A percentile compares a stretch with the other conserved stretches of the same genome.
These are phyloP conservation scores for Lolium multiflorum DNA, from an alignment of 176 grass and related monocot genomes.

Conservation along the genomic window DNA sequence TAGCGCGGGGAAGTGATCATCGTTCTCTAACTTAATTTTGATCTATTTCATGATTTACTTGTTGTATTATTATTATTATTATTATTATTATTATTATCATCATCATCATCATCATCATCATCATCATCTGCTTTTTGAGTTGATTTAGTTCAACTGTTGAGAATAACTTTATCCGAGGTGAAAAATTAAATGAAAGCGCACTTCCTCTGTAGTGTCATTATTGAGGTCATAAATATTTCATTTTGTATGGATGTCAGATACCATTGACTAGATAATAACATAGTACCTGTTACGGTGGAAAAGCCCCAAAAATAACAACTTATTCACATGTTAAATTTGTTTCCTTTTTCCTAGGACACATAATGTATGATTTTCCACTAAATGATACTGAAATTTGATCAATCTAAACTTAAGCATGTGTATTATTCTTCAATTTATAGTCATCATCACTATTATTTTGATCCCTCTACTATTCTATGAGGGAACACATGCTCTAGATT, in stretches of 20 bases:
- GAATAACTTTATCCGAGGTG: background rate
- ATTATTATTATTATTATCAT: background rate
- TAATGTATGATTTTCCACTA: no score
- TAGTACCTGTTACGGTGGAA: background rate
- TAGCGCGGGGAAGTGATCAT: constrained; percentile 2
- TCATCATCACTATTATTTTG: background rate
- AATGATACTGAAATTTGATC: background rate
- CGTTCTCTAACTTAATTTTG: background rate
- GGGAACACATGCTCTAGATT: background rate
- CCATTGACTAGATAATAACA: background rate
- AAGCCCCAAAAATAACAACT: background rate
- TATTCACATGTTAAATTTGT: background rate
- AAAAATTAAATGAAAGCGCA: background rate
- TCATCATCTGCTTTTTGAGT: background rate
- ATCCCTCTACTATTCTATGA: background rate
- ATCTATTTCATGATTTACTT: background rate
- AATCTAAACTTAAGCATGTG: background rate
- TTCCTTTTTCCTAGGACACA: background rate
- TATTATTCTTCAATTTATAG: background rate
- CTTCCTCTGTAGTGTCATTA: background rate
- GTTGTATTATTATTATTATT: background rate
- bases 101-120: no score
- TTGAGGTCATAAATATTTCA: background rate
- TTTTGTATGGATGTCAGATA: background rate
- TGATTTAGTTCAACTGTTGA: background rate